Percentiles rank a stretch among this genome's conserved stretches.
These are phyloP conservation scores for Neonectria sp. DNA, from an alignment of 2,329 filamentous ascomycete genomes.

Conservation along the genomic window DNA sequence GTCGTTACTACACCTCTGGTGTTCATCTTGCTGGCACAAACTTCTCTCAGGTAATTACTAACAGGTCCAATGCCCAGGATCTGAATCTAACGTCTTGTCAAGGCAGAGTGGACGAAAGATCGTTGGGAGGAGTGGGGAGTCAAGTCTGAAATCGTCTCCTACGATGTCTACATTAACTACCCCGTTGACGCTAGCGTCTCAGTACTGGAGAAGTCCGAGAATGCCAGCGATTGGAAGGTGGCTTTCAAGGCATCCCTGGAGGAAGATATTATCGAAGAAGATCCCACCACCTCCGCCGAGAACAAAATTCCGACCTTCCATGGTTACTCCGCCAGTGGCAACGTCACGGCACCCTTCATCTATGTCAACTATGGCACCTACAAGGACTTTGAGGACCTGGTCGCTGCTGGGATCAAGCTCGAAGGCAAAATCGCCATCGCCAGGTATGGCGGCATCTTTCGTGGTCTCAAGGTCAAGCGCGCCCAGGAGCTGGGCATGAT, in stretches of 20 bases:
- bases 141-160: constrained; percentile 74
- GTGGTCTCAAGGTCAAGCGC: constrained; percentile 92
- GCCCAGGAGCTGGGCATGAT: constrained; percentile 93
- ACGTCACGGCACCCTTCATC: constrained; percentile 89
- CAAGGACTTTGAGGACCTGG: constrained; percentile 86
- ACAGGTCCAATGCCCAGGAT: background rate
- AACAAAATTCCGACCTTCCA: constrained; percentile 92
- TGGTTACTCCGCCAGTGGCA: constrained; percentile 92
- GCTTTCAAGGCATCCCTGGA: constrained; percentile 85
- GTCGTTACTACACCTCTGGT: constrained; percentile 82
- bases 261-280: constrained; percentile 88
- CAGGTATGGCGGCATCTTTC: constrained; percentile 89
- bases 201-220: constrained; percentile 66
- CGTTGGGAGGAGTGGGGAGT: constrained; percentile 82
- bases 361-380: constrained; percentile 95
- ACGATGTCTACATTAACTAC: constrained; percentile 86
- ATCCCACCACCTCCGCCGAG: constrained; percentile 80
- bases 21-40: constrained; percentile 85
- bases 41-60: constrained; percentile 71
- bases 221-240: constrained; percentile 67
- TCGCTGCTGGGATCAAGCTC: constrained; percentile 81
- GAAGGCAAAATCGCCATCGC: constrained; percentile 89
- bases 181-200: constrained; percentile 80
- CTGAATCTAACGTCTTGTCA: constrained; percentile 26
- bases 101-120: constrained; percentile 82